Percentiles rank a stretch among this genome's conserved stretches.
Conservation (phyloP, 495 filamentous ascomycete species). For the Penicillium herquei region DNA sequence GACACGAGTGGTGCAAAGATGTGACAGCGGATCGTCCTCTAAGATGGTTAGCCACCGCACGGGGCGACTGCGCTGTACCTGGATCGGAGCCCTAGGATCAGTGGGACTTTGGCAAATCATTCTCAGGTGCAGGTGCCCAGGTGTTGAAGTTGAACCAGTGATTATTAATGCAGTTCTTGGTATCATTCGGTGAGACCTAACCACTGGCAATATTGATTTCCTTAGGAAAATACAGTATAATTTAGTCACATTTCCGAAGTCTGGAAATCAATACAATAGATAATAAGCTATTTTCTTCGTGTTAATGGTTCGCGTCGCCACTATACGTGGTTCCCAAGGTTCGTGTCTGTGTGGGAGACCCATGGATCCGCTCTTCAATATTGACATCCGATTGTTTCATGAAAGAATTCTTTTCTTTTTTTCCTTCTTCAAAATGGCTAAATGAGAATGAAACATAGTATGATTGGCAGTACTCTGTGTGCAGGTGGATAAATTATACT, state of each 20-base stretch:
- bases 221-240: too few species aligned
- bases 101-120: not conserved
- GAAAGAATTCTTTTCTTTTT: conserved; percentile 5
- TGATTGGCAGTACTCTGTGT: too few species aligned
- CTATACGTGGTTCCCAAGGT: conserved; percentile 8
- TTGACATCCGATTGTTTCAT: not conserved
- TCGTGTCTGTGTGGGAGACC: conserved; percentile 6
- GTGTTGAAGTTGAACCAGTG: too few species aligned
- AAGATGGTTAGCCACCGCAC: conserved; percentile 26
- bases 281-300: not conserved
- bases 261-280: too few species aligned
- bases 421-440: not conserved
- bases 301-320: conserved; percentile 17
- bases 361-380: not conserved
- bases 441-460: too few species aligned
- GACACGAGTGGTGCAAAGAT: conserved; percentile 32
- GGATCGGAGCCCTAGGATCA: conserved; percentile 14
- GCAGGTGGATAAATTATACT: too few species aligned
- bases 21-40: conserved; percentile 42
- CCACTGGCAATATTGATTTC: too few species aligned
- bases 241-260: too few species aligned
- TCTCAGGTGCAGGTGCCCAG: too few species aligned
- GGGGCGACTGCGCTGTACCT: conserved; percentile 23
- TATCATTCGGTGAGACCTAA: too few species aligned
- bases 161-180: too few species aligned